Percentiles rank a stretch among this genome's conserved stretches.
These are phyloP conservation scores for Wakefieldia striispora DNA, from an alignment of 768 basidiomycete species.

Conservation along the genomic window DNA sequence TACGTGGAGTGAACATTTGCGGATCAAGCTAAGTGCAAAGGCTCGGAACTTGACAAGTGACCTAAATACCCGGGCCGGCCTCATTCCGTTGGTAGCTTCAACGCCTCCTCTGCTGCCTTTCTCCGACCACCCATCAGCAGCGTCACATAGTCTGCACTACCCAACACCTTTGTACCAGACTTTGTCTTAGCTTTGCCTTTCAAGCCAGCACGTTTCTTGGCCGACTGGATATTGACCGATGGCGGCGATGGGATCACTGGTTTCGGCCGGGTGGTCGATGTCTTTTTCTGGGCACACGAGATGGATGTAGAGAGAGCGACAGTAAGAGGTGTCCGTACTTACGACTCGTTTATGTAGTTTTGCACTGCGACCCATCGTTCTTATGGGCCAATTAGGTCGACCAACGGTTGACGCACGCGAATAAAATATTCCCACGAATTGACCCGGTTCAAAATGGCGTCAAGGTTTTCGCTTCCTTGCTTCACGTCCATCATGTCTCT, in stretches of 20 bases:
- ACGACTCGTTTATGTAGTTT: conserved; percentile 36
- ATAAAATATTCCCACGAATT: conserved; percentile 30
- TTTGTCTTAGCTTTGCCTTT: conserved; percentile 25
- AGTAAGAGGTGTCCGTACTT: conserved; percentile 7
- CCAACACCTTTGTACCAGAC: conserved; percentile 42
- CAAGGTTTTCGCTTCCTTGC: neutral
- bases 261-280: conserved; percentile 8
- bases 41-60: conserved; percentile 19
- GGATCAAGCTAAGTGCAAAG: neutral
- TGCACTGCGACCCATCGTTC: conserved; percentile 37
- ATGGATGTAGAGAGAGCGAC: neutral
- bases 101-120: conserved; percentile 64
- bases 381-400: too few species aligned
- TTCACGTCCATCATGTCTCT: conserved; percentile 63
- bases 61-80: neutral
- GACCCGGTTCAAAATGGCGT: conserved; percentile 18
- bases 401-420: too few species aligned
- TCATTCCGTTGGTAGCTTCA: conserved; percentile 46
- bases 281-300: conserved; percentile 28
- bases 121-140: conserved; percentile 69
- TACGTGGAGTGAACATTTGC: conserved; percentile 14
- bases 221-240: conserved; percentile 10
- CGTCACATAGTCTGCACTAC: conserved; percentile 75
- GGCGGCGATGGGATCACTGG: neutral
- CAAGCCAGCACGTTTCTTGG: conserved; percentile 29